Conservation (phyloP, 2,329 filamentous ascomycete genomes). For the Fonsecaea erecta region DNA sequence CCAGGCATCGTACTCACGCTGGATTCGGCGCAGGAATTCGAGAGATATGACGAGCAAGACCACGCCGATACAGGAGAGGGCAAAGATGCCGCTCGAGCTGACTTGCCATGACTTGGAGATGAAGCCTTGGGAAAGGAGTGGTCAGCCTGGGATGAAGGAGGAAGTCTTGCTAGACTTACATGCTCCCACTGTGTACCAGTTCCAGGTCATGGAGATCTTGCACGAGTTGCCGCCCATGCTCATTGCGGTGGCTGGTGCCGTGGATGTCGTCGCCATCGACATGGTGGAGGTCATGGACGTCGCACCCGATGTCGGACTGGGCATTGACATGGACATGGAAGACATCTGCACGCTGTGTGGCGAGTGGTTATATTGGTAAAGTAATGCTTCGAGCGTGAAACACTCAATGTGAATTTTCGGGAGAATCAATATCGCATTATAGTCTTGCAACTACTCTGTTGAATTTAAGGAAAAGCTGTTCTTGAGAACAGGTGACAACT, state of each 20-base stretch:
- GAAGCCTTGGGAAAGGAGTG: slow-evolving; percentile 65
- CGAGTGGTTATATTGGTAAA: not conserved
- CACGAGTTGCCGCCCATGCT: slow-evolving; percentile 5
- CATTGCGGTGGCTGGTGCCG: not conserved
- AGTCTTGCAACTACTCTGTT: not conserved
- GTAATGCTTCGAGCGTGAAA: not conserved
- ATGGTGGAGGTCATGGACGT: slow-evolving; percentile 5
- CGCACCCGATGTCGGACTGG: not conserved
- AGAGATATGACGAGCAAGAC: slow-evolving; percentile 73
- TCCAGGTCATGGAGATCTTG: slow-evolving; percentile 67
- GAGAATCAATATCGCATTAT: no score
- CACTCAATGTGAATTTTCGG: not conserved
- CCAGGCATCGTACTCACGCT: slow-evolving; percentile 73
- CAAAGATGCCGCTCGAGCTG: slow-evolving; percentile 42
- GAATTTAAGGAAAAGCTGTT: not conserved
- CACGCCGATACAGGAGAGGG: slow-evolving; percentile 53
- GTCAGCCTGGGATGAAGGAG: slow-evolving; percentile 56
- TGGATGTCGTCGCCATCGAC: slow-evolving; percentile 6
- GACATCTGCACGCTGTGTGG: slow-evolving; percentile 4
- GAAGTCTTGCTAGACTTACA: slow-evolving; percentile 57
- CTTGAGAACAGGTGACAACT: not conserved
- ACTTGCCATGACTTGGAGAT: slow-evolving; percentile 72
- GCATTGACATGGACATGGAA: slow-evolving; percentile 11
- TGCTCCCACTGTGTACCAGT: slow-evolving; percentile 69
- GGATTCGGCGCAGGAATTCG: slow-evolving; percentile 71